Evolutionary conservation across 1,284 basidiomycete species (phyloP), one percentile per base, ranked within the genome.

Genomic region (Moesziomyces antarcticus): DNA sequence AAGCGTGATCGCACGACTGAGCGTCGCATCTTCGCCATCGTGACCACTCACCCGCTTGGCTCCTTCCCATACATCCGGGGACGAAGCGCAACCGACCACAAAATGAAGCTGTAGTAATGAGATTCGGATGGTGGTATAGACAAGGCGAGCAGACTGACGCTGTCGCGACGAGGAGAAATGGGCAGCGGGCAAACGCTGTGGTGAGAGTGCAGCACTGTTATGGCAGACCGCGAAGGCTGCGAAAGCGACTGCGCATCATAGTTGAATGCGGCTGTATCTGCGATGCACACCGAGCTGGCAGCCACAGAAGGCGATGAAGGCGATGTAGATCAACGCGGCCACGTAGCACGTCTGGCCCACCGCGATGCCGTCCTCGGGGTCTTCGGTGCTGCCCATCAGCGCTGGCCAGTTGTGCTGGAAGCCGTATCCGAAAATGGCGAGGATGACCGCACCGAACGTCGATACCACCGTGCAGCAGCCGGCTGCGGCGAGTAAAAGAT

Each of bases 401-500:
- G 86, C 86, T 70, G 87, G 86, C 82, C 82, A 84, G 74, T 84
- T 68, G 60, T 80, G 74, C 44, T 51, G 50, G 55, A 78, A 80
- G 13, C 75, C 82, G 40, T 74, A 81, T 13, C 77, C 77, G 27
- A 82, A 78, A 51, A 82, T 85, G 45, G 85, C 68, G 33, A 88
- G 85, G 69, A 88, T 87, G 67, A 87, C 75, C 24, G 87, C 85
- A n/a, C 87, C 88, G 49, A 88, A 87, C 46, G 86, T 63, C 11
- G 86, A 86, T 50, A 88, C 83, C 51, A 88, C 83, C 41, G 87
- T 86, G 74, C 87, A 88, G 84, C 87, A 88, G 50, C 84, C 84
- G 25, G 87, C 87, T 88, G 71, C 22, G 21, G 43, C 25, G 35
- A 35, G 35, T 27, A 14, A 0, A 13, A 35, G 35, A 14, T 27